These are phyloP conservation scores for Marchantia polymorpha DNA, from an alignment of 225 moss, liverwort and hornwort species.

Conservation along the genomic window DNA sequence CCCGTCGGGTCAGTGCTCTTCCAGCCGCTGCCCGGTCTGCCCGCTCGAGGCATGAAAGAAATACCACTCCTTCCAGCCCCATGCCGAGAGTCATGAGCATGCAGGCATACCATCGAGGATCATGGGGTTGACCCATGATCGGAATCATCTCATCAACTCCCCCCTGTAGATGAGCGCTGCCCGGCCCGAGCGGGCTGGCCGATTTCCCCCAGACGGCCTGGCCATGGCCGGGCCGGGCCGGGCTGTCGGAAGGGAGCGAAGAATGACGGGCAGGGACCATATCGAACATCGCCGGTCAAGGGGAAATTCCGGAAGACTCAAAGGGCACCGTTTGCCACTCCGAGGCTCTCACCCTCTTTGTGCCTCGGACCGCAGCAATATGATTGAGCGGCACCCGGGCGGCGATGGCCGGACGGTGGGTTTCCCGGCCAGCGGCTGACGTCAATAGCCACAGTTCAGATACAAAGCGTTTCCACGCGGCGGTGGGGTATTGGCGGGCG, in stretches of 20 bases:
- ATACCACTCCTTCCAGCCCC: no score
- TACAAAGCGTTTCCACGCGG: slow-evolving; percentile 33
- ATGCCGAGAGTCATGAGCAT: no score
- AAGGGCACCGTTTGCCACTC: no score
- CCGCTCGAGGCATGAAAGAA: background rate
- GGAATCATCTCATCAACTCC: background rate
- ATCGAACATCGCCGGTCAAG: no score
- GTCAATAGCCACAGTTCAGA: slow-evolving; percentile 23
- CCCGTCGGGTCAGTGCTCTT: no score
- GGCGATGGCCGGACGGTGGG: background rate
- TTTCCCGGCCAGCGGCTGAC: slow-evolving; percentile 12
- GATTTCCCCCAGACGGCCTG: background rate
- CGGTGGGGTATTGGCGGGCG: background rate
- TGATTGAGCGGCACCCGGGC: background rate
- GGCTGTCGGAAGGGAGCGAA: background rate
- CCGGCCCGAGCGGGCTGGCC: background rate
- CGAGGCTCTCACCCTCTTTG: no score
- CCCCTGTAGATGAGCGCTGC: no score
- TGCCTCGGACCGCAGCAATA: no score
- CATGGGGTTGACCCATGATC: slow-evolving; percentile 9
- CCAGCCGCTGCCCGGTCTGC: background rate
- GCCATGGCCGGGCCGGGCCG: no score
- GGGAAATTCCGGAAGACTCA: no score
- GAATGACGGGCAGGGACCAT: no score
- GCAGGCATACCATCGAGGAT: background rate